Evolutionary conservation across 495 filamentous ascomycete species (phyloP).

Genomic region (Trichoderma asperelloides): DNA sequence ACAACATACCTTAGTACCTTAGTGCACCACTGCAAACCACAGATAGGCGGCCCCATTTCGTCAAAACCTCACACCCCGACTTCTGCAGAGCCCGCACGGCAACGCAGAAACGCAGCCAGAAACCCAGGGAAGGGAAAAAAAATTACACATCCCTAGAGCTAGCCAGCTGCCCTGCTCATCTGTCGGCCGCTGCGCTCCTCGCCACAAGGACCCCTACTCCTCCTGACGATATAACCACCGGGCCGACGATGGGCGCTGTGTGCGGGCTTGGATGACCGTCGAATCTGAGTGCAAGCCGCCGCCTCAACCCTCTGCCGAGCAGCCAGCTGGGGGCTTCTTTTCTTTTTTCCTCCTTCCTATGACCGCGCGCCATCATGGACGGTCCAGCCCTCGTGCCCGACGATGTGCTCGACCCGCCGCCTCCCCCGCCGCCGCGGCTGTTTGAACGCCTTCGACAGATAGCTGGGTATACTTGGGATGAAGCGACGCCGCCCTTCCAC

Average conservation of each 20-base stretch:
- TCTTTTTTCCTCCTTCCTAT: neutral
- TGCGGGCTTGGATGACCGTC: constrained; percentile 8
- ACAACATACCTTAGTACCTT: too few relatives aligned
- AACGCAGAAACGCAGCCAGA: neutral
- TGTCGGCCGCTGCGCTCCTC: neutral
- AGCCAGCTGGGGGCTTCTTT: neutral
- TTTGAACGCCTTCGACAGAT: constrained; percentile 65
- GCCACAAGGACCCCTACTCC: neutral
- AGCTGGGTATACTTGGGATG: constrained; percentile 70
- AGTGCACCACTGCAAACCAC: neutral
- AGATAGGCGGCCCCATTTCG: neutral
- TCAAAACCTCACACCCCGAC: constrained; percentile 1
- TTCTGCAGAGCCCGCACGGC: neutral
- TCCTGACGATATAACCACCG: neutral
- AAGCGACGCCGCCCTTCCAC: constrained; percentile 59
- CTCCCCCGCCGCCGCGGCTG: constrained; percentile 55
- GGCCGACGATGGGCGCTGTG: constrained; percentile 9
- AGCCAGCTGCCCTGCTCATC: neutral
- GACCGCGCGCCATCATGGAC: constrained; percentile 30
- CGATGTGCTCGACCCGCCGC: constrained; percentile 52
- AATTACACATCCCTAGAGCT: neutral
- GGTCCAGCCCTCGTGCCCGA: constrained; percentile 40
- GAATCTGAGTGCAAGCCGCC: neutral
- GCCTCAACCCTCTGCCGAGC: neutral
- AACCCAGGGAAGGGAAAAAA: neutral